These are phyloP conservation scores for Ambrosia trifida DNA, from an alignment of 129 eudicot genomes.

Conservation along the genomic window DNA sequence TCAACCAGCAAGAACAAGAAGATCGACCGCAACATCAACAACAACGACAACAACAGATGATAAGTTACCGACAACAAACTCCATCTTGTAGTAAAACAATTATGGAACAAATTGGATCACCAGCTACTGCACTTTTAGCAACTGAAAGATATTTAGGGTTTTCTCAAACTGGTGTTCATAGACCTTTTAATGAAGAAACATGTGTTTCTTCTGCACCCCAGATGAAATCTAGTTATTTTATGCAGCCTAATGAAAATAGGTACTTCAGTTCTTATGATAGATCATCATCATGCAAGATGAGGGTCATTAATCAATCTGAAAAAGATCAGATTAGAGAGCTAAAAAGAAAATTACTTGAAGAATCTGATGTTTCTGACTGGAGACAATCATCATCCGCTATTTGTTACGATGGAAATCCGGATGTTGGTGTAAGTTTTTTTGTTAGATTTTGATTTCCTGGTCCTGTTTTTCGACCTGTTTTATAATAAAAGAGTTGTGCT, in stretches of 20 bases:
- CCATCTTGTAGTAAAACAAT: slow-evolving; percentile 49
- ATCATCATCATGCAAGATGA: slow-evolving; percentile 44
- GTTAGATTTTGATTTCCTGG: neutral
- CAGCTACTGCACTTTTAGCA: slow-evolving; percentile 61
- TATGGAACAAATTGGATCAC: slow-evolving; percentile 59
- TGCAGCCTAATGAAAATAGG: slow-evolving; percentile 38
- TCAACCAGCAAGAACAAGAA: slow-evolving; percentile 21
- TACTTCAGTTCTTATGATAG: slow-evolving; percentile 39
- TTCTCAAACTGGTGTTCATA: slow-evolving; percentile 38
- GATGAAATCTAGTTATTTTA: slow-evolving; percentile 26
- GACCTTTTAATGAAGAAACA: slow-evolving; percentile 31
- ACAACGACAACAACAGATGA: slow-evolving; percentile 31
- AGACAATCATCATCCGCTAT: slow-evolving; percentile 31
- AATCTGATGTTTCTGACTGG: slow-evolving; percentile 52
- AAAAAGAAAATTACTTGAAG: slow-evolving; percentile 56
- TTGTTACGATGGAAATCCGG: slow-evolving; percentile 46
- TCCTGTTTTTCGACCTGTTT: neutral
- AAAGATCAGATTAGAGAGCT: slow-evolving; percentile 56
- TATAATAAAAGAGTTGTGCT: slow-evolving; percentile 5
- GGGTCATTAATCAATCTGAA: slow-evolving; percentile 37
- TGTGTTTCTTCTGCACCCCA: slow-evolving; percentile 33
- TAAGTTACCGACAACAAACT: slow-evolving; percentile 31
- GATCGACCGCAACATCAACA: slow-evolving; percentile 22
- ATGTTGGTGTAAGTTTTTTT: slow-evolving; percentile 53
- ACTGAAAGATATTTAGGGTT: slow-evolving; percentile 61